phyloP scores from a whole-genome alignment of 345 rosid species.

The Isatis tinctoria region DNA sequence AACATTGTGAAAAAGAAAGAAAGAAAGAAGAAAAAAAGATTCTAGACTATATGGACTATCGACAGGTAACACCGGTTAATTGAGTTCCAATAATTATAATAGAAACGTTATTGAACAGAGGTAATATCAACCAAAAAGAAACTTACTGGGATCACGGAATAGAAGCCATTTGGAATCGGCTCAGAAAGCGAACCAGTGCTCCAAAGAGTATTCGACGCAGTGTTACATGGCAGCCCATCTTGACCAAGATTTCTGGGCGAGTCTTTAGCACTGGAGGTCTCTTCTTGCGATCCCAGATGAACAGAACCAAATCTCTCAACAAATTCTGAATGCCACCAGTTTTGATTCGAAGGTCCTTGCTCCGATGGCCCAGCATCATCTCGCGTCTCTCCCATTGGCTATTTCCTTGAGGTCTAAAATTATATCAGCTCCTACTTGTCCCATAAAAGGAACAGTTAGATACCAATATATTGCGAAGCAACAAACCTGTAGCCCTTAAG shows the following conservation, averaged over 20 bases:
- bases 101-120: neutral
- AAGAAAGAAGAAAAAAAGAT: neutral
- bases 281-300: conserved; percentile 72
- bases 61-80: conserved; percentile 1
- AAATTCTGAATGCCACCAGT: conserved; percentile 92
- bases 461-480: conserved; percentile 30
- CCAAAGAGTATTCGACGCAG: conserved; percentile 89
- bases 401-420: conserved; percentile 47
- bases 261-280: conserved; percentile 46
- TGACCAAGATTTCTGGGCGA: conserved; percentile 61
- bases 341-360: conserved; percentile 61
- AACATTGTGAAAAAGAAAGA: neutral
- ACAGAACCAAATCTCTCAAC: conserved; percentile 68
- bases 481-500: conserved; percentile 35
- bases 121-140: conserved; percentile 3
- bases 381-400: conserved; percentile 77
- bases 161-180: conserved; percentile 87
- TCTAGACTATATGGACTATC: neutral
- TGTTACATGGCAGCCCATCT: conserved; percentile 57
- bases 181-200: conserved; percentile 80
- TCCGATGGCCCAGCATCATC: conserved; percentile 66
- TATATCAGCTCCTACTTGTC: conserved; percentile 62
- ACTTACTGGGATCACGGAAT: conserved; percentile 71
- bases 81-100: neutral
- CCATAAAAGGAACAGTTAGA: conserved; percentile 45